These are phyloP conservation scores for Colletotrichum sp. DNA, from an alignment of 2,329 filamentous ascomycete species.

Conservation along the genomic window DNA sequence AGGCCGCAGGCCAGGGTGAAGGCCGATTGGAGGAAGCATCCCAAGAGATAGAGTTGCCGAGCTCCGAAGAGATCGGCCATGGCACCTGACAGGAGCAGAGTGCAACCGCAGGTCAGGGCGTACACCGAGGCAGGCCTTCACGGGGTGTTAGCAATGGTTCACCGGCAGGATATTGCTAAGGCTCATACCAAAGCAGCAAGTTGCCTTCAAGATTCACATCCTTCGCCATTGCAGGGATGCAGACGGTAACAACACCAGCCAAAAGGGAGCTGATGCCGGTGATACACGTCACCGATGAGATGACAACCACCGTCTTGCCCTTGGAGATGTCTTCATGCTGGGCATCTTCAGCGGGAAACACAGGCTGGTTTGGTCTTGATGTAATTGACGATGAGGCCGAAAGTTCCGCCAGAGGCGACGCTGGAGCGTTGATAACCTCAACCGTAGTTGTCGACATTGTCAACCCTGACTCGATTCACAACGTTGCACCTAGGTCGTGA, in stretches of 20 bases:
- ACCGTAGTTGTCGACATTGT: background rate
- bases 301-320: conserved; percentile 5
- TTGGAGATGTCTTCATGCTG: background rate
- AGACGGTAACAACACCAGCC: conserved; percentile 5
- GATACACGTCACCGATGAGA: conserved; percentile 10
- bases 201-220: background rate
- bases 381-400: background rate
- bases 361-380: background rate
- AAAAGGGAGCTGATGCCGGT: conserved; percentile 10
- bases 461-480: background rate
- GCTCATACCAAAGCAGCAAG: background rate
- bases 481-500: background rate
- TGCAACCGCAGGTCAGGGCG: conserved; percentile 4
- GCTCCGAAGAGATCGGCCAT: conserved; percentile 19
- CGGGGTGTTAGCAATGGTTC: background rate
- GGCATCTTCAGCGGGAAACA: background rate
- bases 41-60: conserved; percentile 13
- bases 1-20: conserved; percentile 18
- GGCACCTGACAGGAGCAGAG: conserved; percentile 3
- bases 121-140: conserved; percentile 9
- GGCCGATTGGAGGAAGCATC: conserved; percentile 13
- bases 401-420: background rate
- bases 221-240: conserved; percentile 5
- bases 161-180: rapidly evolving
- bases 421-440: background rate